These are phyloP conservation scores for Carex pumila DNA, from an alignment of 176 grass and related monocot genomes.

Conservation along the genomic window DNA sequence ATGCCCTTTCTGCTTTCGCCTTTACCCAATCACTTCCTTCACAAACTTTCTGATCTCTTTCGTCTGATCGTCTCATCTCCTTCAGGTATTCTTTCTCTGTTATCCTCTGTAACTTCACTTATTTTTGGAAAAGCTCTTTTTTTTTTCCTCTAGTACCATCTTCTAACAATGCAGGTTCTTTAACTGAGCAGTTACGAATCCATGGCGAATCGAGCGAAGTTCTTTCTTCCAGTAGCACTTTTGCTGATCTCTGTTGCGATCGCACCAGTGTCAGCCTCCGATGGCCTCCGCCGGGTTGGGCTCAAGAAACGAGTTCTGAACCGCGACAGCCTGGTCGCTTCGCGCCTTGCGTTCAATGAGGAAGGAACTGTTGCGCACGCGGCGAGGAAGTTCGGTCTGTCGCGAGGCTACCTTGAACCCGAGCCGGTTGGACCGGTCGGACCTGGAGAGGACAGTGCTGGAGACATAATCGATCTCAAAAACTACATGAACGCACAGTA, in stretches of 20 bases:
- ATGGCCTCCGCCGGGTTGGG: constrained; percentile 51
- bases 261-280: constrained; percentile 24
- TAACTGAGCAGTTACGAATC: not conserved
- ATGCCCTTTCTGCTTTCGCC: not conserved
- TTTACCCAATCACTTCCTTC: not conserved
- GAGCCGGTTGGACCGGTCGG: constrained; percentile 3
- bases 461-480: constrained; percentile 71
- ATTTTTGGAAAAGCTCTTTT: not conserved
- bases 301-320: constrained; percentile 57
- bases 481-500: constrained; percentile 99
- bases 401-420: constrained; percentile 15
- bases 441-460: constrained; percentile 8
- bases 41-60: not conserved
- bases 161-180: constrained; percentile 11
- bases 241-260: constrained; percentile 24
- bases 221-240: constrained; percentile 43
- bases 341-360: constrained; percentile 32
- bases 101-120: not conserved
- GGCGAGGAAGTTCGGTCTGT: constrained; percentile 11
- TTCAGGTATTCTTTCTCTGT: not conserved
- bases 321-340: constrained; percentile 35
- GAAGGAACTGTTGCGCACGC: not conserved
- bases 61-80: not conserved
- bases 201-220: not conserved
- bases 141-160: not conserved